Conservation (phyloP, 1,139 yeast genomes). For the Magnusiomyces paraingens region DNA sequence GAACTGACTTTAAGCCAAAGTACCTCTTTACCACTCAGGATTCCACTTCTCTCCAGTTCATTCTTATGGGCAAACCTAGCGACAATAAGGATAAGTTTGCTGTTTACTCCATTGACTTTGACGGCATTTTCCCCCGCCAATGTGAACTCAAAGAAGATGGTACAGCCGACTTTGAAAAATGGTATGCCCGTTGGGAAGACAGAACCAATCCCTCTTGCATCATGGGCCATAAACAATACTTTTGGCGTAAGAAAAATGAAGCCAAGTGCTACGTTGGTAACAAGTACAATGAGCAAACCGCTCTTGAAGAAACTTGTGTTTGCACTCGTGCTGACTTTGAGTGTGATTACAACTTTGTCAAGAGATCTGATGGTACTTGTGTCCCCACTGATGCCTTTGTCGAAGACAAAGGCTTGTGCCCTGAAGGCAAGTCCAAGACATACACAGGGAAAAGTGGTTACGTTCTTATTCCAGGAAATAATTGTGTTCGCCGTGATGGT, state of each 20-base stretch:
- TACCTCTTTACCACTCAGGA: conserved; percentile 59
- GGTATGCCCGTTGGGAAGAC: conserved; percentile 53
- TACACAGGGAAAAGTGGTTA: conserved; percentile 30
- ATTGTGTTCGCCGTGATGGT: conserved; percentile 33
- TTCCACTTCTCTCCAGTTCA: conserved; percentile 59
- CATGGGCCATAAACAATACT: conserved; percentile 65
- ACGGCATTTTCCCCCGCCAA: conserved; percentile 42
- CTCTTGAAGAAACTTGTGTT: conserved; percentile 53
- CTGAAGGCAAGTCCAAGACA: conserved; percentile 33
- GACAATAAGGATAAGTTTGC: conserved; percentile 25
- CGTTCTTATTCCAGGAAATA: conserved; percentile 44
- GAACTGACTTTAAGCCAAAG: conserved; percentile 42
- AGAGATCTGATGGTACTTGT: conserved; percentile 45
- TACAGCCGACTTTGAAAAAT: conserved; percentile 57
- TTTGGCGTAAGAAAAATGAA: conserved; percentile 59
- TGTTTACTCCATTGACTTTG: conserved; percentile 53
- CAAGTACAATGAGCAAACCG: conserved; percentile 51
- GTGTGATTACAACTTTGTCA: conserved; percentile 55
- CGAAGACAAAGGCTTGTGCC: conserved; percentile 18
- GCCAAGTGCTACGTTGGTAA: conserved; percentile 65
- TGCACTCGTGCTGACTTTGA: conserved; percentile 68
- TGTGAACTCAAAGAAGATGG: conserved; percentile 41
- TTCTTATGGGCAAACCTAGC: conserved; percentile 43
- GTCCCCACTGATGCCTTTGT: conserved; percentile 40
- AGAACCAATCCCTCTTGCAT: conserved; percentile 52